A percentile compares a stretch with the other conserved stretches of the same genome.
These are phyloP conservation scores for Acer yangbiense DNA, from an alignment of 345 rosid genomes.

Conservation along the genomic window DNA sequence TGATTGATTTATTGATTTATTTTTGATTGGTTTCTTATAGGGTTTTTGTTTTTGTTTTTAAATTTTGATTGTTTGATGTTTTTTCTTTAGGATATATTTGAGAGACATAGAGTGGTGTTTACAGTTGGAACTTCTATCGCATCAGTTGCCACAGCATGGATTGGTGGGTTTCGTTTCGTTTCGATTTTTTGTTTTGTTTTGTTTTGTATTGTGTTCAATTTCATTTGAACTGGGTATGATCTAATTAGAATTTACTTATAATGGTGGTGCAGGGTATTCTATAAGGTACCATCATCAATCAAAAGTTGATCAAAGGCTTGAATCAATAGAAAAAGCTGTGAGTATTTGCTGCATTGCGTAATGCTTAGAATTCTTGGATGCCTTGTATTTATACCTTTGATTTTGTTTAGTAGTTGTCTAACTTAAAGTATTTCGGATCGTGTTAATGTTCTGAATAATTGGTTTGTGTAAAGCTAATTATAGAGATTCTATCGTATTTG, in stretches of 20 bases:
- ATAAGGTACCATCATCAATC: conserved; percentile 55
- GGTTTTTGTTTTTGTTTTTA: conserved; percentile 1
- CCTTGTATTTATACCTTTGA: neutral
- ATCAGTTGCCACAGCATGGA: conserved; percentile 92
- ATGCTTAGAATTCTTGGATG: neutral
- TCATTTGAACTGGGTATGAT: neutral
- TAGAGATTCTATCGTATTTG: neutral
- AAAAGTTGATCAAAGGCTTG: conserved; percentile 66
- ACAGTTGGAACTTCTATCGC: conserved; percentile 91
- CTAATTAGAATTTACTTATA: conserved; percentile 11
- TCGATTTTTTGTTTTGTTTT: neutral
- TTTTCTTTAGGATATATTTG: conserved; percentile 68
- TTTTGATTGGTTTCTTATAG: conserved; percentile 8
- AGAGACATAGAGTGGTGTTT: conserved; percentile 83
- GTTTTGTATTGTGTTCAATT: conserved; percentile 5
- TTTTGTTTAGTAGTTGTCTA: neutral
- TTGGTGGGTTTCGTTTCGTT: conserved; percentile 49
- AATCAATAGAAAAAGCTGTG: conserved; percentile 70
- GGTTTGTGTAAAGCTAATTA: neutral
- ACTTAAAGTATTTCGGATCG: neutral
- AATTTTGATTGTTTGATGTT: conserved; percentile 3
- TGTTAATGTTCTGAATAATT: neutral
- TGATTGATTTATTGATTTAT: neutral
- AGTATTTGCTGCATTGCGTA: conserved; percentile 26
- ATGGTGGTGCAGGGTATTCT: conserved; percentile 58